phyloP scores from a whole-genome alignment of 2,329 filamentous ascomycete species.

The Dactylellina haptotyla region DNA sequence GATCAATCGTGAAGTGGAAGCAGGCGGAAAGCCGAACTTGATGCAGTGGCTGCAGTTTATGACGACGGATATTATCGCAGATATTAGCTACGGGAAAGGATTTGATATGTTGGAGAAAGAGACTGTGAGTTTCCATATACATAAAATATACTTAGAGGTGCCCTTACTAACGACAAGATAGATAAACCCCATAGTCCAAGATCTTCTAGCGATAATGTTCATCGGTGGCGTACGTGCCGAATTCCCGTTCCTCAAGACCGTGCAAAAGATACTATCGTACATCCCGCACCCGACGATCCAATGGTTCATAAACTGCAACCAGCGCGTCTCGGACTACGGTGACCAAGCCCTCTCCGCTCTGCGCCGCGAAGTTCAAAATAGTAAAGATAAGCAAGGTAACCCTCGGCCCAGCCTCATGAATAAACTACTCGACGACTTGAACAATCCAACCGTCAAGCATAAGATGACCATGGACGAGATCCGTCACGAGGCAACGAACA shows the following conservation, averaged over 20 bases:
- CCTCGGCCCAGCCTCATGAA: conserved; percentile 2
- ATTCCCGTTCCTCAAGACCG: conserved; percentile 21
- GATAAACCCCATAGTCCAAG: conserved; percentile 22
- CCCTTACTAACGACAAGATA: not conserved
- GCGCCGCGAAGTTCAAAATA: not conserved
- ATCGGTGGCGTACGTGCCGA: conserved; percentile 20
- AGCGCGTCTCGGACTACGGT: conserved; percentile 10
- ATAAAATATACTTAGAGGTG: too few relatives aligned
- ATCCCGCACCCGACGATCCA: conserved; percentile 28
- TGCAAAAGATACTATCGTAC: not conserved
- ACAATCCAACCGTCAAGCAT: conserved; percentile 9
- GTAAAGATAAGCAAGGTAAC: conserved; percentile 14
- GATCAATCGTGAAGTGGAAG: conserved; percentile 9
- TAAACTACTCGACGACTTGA: not conserved
- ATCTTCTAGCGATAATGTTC: conserved; percentile 11
- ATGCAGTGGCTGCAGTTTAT: conserved; percentile 27
- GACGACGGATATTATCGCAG: conserved; percentile 19
- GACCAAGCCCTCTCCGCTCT: conserved; percentile 3
- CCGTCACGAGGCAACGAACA: conserved; percentile 1
- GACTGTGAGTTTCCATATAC: conserved; percentile 5
- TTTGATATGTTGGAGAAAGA: conserved; percentile 28
- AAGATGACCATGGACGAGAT: conserved; percentile 14
- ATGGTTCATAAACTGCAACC: conserved; percentile 13
- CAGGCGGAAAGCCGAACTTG: not conserved
- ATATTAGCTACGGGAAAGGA: conserved; percentile 20